phyloP scores from a whole-genome alignment of 805 yeast species.

The Cyberlindnera meyerae region DNA sequence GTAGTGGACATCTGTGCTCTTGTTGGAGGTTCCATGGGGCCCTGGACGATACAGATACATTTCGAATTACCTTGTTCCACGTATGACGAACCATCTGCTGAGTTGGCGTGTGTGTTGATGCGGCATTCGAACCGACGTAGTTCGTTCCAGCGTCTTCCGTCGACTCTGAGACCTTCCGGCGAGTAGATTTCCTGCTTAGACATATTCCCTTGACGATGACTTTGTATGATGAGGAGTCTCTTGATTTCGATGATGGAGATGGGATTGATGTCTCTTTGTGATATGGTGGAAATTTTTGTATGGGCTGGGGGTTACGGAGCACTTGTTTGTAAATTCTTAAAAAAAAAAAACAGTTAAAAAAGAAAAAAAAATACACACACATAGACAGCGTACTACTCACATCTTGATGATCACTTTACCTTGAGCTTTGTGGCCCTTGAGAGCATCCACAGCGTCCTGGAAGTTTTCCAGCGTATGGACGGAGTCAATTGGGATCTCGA shows the following conservation, averaged over 20 bases:
- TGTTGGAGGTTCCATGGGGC: slow-evolving; percentile 79
- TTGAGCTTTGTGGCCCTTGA: slow-evolving; percentile 42
- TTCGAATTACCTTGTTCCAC: slow-evolving; percentile 91
- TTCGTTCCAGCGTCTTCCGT: slow-evolving; percentile 95
- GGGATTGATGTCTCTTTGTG: too few relatives aligned
- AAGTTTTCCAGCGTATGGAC: slow-evolving; percentile 41
- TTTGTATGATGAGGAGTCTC: too few relatives aligned
- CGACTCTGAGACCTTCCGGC: slow-evolving; percentile 90
- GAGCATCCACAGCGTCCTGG: slow-evolving; percentile 44
- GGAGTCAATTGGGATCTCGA: slow-evolving; percentile 49
- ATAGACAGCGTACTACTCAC: too few relatives aligned
- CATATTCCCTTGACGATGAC: slow-evolving; percentile 34
- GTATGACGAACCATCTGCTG: slow-evolving; percentile 89
- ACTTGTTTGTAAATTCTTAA: too few relatives aligned
- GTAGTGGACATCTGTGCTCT: slow-evolving; percentile 47
- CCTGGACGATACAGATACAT: slow-evolving; percentile 77
- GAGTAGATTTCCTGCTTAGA: slow-evolving; percentile 80
- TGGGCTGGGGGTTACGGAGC: too few relatives aligned
- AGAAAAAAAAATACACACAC: too few relatives aligned
- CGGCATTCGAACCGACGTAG: slow-evolving; percentile 75
- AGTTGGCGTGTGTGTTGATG: slow-evolving; percentile 81
- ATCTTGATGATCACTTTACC: slow-evolving; percentile 58
- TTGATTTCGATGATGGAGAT: too few relatives aligned
- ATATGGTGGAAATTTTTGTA: too few relatives aligned
- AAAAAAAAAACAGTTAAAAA: too few relatives aligned